Evolutionary conservation across 2,329 filamentous ascomycete species (phyloP).

Genomic region (Drechslerella stenobrocha): DNA sequence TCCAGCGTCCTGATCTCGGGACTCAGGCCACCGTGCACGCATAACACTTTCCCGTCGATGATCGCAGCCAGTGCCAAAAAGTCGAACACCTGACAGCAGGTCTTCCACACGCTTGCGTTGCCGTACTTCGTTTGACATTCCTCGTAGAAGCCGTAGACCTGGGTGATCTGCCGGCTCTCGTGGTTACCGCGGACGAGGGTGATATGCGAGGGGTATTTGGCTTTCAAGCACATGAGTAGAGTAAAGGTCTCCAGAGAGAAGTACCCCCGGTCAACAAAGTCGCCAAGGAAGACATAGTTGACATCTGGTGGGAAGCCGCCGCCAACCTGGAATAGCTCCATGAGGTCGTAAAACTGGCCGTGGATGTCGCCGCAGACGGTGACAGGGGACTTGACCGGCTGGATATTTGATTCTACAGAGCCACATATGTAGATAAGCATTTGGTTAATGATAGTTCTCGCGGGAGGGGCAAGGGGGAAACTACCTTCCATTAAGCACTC

Average conservation of each 20-base stretch:
- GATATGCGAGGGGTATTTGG: conserved; percentile 73
- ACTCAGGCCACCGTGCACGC: conserved; percentile 71
- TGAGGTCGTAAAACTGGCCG: conserved; percentile 96
- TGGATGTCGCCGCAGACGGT: conserved; percentile 98
- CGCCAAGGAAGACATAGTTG: conserved; percentile 73
- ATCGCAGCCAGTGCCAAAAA: conserved; percentile 74
- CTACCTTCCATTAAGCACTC: conserved; percentile 96
- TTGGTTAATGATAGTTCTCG: background rate
- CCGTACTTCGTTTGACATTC: conserved; percentile 77
- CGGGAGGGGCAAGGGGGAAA: background rate
- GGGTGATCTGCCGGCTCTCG: conserved; percentile 75
- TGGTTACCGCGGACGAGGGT: conserved; percentile 75
- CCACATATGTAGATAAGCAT: conserved; percentile 10
- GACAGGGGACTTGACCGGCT: conserved; percentile 93
- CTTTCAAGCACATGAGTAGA: conserved; percentile 71
- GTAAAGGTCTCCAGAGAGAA: conserved; percentile 75
- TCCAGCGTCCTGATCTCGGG: conserved; percentile 75
- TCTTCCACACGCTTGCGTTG: conserved; percentile 77
- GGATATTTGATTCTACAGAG: conserved; percentile 89
- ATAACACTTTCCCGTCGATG: conserved; percentile 73
- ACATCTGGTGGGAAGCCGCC: conserved; percentile 85
- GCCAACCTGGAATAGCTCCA: conserved; percentile 94
- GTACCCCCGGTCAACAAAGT: conserved; percentile 75
- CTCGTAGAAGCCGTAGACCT: conserved; percentile 78
- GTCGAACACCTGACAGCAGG: conserved; percentile 76